Conservation (phyloP, 2,329 filamentous ascomycete species). For the Penicillium concentricum region DNA sequence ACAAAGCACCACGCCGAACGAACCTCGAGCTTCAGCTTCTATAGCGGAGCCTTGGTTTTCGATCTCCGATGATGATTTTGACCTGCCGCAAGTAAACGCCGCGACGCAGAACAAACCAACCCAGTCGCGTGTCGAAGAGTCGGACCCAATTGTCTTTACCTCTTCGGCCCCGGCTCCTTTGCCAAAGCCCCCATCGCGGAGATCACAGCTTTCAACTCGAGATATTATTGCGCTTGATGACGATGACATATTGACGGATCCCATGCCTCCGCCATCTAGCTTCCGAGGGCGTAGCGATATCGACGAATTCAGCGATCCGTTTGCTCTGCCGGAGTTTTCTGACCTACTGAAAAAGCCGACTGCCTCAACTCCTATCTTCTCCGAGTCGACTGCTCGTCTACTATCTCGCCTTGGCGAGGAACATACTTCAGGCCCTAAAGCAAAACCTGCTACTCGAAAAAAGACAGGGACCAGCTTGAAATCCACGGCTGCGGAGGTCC, state of each 20-base stretch:
- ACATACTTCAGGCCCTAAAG: background rate
- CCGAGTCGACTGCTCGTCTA: slow-evolving; percentile 42
- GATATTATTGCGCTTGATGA: slow-evolving; percentile 40
- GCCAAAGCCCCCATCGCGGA: slow-evolving; percentile 1
- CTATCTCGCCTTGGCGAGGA: slow-evolving; percentile 33
- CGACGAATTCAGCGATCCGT: slow-evolving; percentile 37
- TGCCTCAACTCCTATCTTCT: slow-evolving; percentile 30
- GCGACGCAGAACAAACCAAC: slow-evolving; percentile 2
- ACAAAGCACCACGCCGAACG: slow-evolving; percentile 1
- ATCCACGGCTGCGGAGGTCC: slow-evolving; percentile 9
- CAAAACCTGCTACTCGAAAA: slow-evolving; percentile 5
- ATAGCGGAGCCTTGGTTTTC: slow-evolving; percentile 18
- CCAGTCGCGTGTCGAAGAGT: slow-evolving; percentile 25
- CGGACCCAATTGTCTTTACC: slow-evolving; percentile 45
- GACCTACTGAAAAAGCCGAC: slow-evolving; percentile 24
- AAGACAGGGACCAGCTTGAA: slow-evolving; percentile 6
- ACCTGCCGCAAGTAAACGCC: slow-evolving; percentile 15
- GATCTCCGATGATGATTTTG: slow-evolving; percentile 33
- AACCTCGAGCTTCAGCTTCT: background rate
- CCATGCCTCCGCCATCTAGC: background rate
- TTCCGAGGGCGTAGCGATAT: slow-evolving; percentile 22
- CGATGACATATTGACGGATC: slow-evolving; percentile 26
- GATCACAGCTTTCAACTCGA: background rate
- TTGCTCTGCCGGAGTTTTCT: slow-evolving; percentile 26
- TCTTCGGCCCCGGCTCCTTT: slow-evolving; percentile 38